Conservation (phyloP, 257 asterid genomes). For the Gardenia jasminoides region DNA sequence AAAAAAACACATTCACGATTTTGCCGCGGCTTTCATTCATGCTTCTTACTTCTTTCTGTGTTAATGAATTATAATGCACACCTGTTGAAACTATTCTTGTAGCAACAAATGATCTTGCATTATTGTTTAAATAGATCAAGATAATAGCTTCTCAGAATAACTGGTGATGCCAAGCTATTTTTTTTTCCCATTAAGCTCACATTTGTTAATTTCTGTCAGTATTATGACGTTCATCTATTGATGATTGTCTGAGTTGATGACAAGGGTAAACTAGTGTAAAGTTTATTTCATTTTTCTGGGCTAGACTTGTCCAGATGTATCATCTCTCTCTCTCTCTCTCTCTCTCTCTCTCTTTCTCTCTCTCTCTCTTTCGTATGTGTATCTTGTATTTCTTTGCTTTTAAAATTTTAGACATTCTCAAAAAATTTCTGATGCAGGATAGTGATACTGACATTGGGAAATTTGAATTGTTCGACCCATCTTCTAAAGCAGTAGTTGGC, state of each 20-base stretch:
- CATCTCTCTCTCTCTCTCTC: background rate
- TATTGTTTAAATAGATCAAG: too few species aligned
- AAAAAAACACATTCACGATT: background rate
- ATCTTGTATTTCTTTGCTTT: background rate
- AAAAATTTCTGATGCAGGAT: slow-evolving; percentile 51
- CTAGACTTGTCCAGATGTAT: background rate
- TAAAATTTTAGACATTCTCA: background rate
- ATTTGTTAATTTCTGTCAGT: background rate
- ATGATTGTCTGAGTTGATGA: background rate
- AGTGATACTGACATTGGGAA: slow-evolving; percentile 56
- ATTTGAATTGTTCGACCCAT: slow-evolving; percentile 63
- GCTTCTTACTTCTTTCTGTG: background rate
- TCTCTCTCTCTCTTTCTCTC: background rate
- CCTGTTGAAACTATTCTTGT: background rate
- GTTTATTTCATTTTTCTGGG: background rate
- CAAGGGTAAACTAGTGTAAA: background rate
- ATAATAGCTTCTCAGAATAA: background rate
- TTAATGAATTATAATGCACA: background rate
- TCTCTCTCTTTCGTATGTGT: background rate
- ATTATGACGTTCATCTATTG: background rate
- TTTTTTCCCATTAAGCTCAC: background rate
- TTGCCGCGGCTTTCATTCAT: background rate
- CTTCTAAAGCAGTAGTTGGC: slow-evolving; percentile 61
- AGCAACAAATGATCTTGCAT: background rate
- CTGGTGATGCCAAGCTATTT: background rate